phyloP scores from a whole-genome alignment of 352 stramenopile genomes.

The Phytophthora uliginosa region DNA sequence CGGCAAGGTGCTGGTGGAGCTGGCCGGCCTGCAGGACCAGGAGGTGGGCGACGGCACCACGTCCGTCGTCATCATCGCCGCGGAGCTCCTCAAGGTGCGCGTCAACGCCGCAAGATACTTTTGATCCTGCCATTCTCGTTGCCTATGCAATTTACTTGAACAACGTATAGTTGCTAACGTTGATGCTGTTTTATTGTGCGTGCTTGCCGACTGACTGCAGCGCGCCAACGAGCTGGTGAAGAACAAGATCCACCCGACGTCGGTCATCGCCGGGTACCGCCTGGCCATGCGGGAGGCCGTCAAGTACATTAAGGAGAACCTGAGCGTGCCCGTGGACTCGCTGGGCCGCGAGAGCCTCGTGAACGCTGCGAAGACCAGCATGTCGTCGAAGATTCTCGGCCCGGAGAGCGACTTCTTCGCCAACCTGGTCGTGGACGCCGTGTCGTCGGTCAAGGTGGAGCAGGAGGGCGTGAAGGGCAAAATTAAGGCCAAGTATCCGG shows the following conservation, averaged over 20 bases:
- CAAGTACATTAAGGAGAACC: slow-evolving; percentile 99
- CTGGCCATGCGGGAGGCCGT: slow-evolving; percentile 99
- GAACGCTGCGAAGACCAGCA: slow-evolving; percentile 98
- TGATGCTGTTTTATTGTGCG: not conserved
- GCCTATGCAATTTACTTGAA: not conserved
- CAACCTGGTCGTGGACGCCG: slow-evolving; percentile 98
- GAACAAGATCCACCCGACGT: slow-evolving; percentile 99
- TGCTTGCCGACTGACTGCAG: slow-evolving; percentile 45
- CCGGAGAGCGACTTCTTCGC: slow-evolving; percentile 98
- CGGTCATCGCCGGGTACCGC: slow-evolving; percentile 99
- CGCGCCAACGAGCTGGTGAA: slow-evolving; percentile 98
- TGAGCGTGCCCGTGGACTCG: slow-evolving; percentile 96
- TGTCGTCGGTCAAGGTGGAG: slow-evolving; percentile 97
- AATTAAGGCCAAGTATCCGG: slow-evolving; percentile 94
- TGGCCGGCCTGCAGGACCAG: slow-evolving; percentile 98
- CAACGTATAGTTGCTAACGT: not conserved
- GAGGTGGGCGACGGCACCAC: slow-evolving; percentile 99
- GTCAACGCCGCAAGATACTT: slow-evolving; percentile 20
- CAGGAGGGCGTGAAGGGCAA: slow-evolving; percentile 88
- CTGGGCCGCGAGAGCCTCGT: slow-evolving; percentile 97
- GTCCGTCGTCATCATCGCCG: slow-evolving; percentile 99
- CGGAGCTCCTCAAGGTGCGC: slow-evolving; percentile 95
- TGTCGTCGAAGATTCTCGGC: slow-evolving; percentile 99
- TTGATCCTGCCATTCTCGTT: slow-evolving; percentile 1
- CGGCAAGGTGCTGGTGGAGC: slow-evolving; percentile 98